Percentiles rank a stretch among this genome's conserved stretches.
These are phyloP conservation scores for Aspergillus diversus DNA, from an alignment of 495 filamentous ascomycete species.

Conservation along the genomic window DNA sequence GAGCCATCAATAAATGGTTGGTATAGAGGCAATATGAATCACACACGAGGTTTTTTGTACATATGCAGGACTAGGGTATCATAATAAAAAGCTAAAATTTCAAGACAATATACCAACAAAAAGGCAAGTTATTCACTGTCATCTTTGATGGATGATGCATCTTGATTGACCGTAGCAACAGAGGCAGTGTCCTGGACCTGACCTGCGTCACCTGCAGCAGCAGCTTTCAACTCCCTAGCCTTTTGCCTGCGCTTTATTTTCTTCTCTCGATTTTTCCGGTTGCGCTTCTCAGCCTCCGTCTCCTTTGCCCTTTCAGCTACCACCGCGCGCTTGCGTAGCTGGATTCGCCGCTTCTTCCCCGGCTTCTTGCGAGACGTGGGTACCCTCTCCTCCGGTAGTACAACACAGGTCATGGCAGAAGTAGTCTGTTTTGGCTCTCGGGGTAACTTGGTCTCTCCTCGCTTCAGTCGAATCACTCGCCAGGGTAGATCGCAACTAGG, in stretches of 20 bases:
- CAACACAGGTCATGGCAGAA: constrained; percentile 31
- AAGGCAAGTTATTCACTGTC: constrained; percentile 22
- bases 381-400: constrained; percentile 31
- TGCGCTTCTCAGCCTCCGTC: constrained; percentile 50
- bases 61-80: no score
- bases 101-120: no score
- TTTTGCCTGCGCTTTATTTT: constrained; percentile 52
- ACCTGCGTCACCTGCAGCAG: constrained; percentile 31
- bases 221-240: constrained; percentile 47
- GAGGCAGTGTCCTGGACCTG: background rate
- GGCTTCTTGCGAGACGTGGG: constrained; percentile 48
- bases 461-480: constrained; percentile 46
- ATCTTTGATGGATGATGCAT: constrained; percentile 26
- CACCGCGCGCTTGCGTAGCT: constrained; percentile 41
- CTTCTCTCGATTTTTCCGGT: constrained; percentile 49
- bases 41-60: no score
- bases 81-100: no score
- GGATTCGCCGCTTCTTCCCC: constrained; percentile 50
- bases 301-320: constrained; percentile 38
- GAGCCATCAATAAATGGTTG: background rate
- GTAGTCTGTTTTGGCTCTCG: constrained; percentile 25
- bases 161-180: constrained; percentile 19
- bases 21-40: no score
- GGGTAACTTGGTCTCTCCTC: constrained; percentile 43
- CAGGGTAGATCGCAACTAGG: constrained; percentile 50